Conservation (phyloP, 2,329 filamentous ascomycete genomes). For the Neofusicoccum laricinum region DNA sequence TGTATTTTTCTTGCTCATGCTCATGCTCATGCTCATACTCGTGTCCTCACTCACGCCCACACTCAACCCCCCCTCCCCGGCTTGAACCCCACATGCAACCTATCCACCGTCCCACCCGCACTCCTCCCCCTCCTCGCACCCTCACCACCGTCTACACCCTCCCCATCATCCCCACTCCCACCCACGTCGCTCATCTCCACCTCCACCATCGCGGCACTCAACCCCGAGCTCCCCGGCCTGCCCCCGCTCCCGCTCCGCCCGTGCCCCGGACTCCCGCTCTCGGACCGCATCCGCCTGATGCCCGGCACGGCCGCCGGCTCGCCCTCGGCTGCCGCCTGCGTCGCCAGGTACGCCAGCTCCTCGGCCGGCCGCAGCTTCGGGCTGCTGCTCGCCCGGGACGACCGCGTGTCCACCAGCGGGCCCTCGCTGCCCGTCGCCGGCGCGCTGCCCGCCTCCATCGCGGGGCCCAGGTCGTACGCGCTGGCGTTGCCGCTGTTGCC, state of each 20-base stretch:
- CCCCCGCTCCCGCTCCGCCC: background rate
- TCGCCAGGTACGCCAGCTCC: background rate
- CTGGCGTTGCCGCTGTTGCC: background rate
- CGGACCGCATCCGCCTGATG: background rate
- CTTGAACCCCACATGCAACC: background rate
- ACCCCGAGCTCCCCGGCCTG: background rate
- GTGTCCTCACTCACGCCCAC: background rate
- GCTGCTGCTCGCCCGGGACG: background rate
- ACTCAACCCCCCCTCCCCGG: background rate
- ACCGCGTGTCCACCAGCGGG: background rate
- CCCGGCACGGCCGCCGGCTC: background rate
- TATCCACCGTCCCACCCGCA: background rate
- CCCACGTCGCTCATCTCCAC: conserved; percentile 5
- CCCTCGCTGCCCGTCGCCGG: background rate
- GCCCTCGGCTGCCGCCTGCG: background rate
- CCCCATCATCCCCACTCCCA: background rate
- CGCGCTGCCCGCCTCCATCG: background rate
- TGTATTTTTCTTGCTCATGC: too few species aligned
- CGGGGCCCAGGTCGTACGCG: background rate
- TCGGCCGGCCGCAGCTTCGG: background rate
- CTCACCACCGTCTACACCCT: background rate
- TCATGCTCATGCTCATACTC: background rate
- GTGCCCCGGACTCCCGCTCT: background rate
- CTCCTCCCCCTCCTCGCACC: background rate
- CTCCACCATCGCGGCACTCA: background rate